These are phyloP conservation scores for Neoboletus magnificus DNA, from an alignment of 768 basidiomycete genomes.

Conservation along the genomic window DNA sequence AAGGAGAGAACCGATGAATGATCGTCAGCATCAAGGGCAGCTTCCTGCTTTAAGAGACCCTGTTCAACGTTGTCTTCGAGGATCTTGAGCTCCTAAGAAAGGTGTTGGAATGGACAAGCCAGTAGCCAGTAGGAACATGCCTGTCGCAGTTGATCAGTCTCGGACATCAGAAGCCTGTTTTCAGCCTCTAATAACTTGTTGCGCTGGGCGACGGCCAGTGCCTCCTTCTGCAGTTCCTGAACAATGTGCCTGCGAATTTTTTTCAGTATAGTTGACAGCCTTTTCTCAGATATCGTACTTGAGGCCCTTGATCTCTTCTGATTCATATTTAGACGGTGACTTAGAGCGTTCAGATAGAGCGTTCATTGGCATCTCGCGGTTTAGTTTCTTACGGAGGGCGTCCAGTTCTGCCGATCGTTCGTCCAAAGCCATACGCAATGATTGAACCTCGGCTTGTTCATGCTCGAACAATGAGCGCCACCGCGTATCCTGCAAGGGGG, in stretches of 20 bases:
- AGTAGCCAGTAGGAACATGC: conserved; percentile 33
- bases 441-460: conserved; percentile 30
- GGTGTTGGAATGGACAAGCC: background rate
- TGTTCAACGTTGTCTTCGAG: conserved; percentile 76
- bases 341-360: conserved; percentile 31
- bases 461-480: conserved; percentile 31
- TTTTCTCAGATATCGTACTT: conserved; percentile 47
- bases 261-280: background rate
- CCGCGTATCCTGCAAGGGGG: conserved; percentile 17
- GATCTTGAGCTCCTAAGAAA: conserved; percentile 61
- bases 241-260: conserved; percentile 65
- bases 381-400: conserved; percentile 50
- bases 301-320: conserved; percentile 72
- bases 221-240: conserved; percentile 85
- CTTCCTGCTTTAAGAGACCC: conserved; percentile 51
- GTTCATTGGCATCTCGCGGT: conserved; percentile 53
- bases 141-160: conserved; percentile 65
- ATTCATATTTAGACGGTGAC: conserved; percentile 50
- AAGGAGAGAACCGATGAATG: conserved; percentile 10
- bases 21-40: conserved; percentile 28
- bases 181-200: conserved; percentile 74
- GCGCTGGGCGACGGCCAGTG: conserved; percentile 53
- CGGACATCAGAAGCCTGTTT: conserved; percentile 61
- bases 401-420: conserved; percentile 54
- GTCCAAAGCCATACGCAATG: conserved; percentile 34